These are phyloP conservation scores for Aegilops tauschii DNA, from an alignment of 176 grass and related monocot genomes.

Conservation along the genomic window DNA sequence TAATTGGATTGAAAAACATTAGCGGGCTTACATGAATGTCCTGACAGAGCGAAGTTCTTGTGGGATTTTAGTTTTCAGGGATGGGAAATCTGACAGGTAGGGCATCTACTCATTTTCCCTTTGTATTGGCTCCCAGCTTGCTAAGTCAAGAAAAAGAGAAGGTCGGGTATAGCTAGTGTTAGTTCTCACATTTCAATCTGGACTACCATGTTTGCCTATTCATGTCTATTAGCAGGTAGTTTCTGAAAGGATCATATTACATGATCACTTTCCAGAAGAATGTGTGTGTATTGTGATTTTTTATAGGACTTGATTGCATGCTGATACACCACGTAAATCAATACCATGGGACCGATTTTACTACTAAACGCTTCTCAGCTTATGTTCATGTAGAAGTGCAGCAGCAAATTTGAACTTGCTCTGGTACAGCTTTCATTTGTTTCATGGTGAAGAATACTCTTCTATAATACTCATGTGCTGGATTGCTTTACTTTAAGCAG, in stretches of 20 bases:
- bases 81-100: background rate
- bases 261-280: background rate
- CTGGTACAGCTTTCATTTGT: background rate
- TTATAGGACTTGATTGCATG: background rate
- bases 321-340: background rate
- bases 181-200: slow-evolving; percentile 16
- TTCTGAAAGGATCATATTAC: background rate
- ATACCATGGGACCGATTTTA: background rate
- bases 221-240: slow-evolving; percentile 10
- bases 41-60: background rate
- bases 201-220: background rate
- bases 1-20: background rate
- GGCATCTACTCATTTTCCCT: background rate
- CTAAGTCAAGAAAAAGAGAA: background rate
- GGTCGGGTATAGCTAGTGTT: background rate
- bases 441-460: background rate
- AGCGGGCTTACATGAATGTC: background rate
- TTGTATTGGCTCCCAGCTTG: slow-evolving; percentile 9
- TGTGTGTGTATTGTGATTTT: background rate
- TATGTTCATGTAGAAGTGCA: slow-evolving; percentile 13
- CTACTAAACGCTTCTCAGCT: slow-evolving; percentile 11
- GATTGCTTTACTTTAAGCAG: slow-evolving; percentile 43
- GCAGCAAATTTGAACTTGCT: background rate
- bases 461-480: slow-evolving; percentile 30
- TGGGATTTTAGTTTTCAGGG: background rate